Percentiles rank a stretch among this genome's conserved stretches.
Conservation (phyloP, 1,284 basidiomycete genomes). For the Polyporus tsugae region DNA sequence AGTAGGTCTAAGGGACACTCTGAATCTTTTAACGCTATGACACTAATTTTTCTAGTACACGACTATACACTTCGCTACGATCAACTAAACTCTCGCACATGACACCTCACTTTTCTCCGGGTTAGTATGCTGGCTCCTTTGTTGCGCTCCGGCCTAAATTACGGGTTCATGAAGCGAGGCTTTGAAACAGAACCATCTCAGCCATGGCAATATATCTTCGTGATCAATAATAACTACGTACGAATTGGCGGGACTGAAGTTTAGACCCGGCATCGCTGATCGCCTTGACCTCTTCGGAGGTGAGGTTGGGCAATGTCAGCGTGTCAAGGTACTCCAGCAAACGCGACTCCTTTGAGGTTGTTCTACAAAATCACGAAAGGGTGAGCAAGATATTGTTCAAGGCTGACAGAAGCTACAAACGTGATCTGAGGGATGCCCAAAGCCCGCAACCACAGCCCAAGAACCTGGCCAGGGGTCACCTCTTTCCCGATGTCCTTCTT, state of each 20-base stretch:
- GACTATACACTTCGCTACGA: not conserved
- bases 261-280: constrained; percentile 71
- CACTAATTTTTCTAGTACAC: not conserved
- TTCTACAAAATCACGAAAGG: constrained; percentile 48
- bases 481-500: constrained; percentile 44
- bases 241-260: constrained; percentile 63
- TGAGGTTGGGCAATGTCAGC: constrained; percentile 63
- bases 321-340: constrained; percentile 73
- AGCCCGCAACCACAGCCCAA: constrained; percentile 46
- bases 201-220: too few species aligned
- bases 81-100: not conserved
- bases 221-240: constrained; percentile 27
- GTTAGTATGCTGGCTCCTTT: not conserved
- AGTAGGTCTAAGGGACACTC: not conserved
- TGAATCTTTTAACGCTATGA: not conserved
- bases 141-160: not conserved
- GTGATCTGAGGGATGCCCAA: constrained; percentile 58
- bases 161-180: not conserved
- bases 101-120: not conserved
- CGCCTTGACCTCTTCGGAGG: constrained; percentile 63
- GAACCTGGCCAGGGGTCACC: constrained; percentile 44
- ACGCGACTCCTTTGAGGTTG: constrained; percentile 73
- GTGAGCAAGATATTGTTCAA: not conserved
- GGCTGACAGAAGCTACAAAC: constrained; percentile 49
- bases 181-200: not conserved